Conservation (phyloP, 768 basidiomycete species). For the Russula lepida region DNA sequence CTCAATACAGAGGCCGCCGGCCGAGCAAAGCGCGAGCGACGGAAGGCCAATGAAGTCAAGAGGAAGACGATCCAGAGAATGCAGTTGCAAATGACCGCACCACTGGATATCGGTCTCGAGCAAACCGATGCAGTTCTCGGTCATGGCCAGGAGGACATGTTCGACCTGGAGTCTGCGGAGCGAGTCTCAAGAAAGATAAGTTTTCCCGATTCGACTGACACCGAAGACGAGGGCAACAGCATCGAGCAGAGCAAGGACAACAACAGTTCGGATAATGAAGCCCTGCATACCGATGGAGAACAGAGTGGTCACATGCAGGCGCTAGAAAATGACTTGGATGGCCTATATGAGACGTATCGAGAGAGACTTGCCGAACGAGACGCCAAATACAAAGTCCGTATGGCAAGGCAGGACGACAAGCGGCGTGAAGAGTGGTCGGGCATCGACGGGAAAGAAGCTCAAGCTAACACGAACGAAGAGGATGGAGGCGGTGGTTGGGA, state of each 20-base stretch:
- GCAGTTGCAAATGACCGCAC: conserved; percentile 96
- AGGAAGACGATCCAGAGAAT: conserved; percentile 83
- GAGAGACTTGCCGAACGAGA: conserved; percentile 74
- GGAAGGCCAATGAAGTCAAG: conserved; percentile 83
- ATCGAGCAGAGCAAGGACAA: conserved; percentile 35
- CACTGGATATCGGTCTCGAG: conserved; percentile 91
- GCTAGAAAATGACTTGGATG: conserved; percentile 84
- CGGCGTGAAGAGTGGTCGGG: conserved; percentile 80
- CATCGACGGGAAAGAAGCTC: conserved; percentile 36
- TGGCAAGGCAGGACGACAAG: conserved; percentile 63
- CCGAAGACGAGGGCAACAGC: conserved; percentile 36
- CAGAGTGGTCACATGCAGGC: conserved; percentile 46
- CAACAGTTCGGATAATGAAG: conserved; percentile 37
- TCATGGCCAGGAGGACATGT: conserved; percentile 79
- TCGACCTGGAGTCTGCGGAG: conserved; percentile 69
- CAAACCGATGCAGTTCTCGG: conserved; percentile 65
- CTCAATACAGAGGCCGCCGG: conserved; percentile 69
- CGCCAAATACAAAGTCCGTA: conserved; percentile 77
- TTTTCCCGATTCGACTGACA: conserved; percentile 24
- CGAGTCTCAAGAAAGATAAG: conserved; percentile 34
- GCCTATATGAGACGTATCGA: conserved; percentile 81
- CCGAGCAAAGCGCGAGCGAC: conserved; percentile 69
- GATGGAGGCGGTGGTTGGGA: conserved; percentile 62
- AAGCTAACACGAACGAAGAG: conserved; percentile 32
- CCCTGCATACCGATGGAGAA: conserved; percentile 62